phyloP scores from a whole-genome alignment of 805 yeast genomes.

The Sugiyamaella americana region DNA sequence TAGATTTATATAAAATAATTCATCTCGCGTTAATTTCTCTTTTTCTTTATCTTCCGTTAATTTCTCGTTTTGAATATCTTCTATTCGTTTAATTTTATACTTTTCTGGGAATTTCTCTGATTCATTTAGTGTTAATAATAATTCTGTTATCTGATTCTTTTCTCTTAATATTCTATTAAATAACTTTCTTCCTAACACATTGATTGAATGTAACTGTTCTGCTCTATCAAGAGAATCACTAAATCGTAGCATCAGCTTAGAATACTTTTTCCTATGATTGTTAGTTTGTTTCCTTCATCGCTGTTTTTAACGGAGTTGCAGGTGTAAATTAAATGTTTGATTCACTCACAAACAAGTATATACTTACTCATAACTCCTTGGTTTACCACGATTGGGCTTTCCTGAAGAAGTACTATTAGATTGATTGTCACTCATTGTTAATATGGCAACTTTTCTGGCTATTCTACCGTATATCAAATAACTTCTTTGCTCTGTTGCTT shows the following conservation, averaged over 20 bases:
- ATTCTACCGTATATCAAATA: too few species aligned
- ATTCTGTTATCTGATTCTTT: slow-evolving; percentile 14
- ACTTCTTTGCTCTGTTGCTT: too few species aligned
- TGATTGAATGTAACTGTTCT: slow-evolving; percentile 13
- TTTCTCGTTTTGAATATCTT: slow-evolving; percentile 1
- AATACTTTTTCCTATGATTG: slow-evolving; percentile 18
- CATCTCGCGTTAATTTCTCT: neutral
- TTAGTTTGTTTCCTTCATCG: too few species aligned
- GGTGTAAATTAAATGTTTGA: too few species aligned
- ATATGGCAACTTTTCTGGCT: too few species aligned
- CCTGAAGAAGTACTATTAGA: too few species aligned
- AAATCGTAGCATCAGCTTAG: slow-evolving; percentile 17
- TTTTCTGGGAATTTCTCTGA: slow-evolving; percentile 8
- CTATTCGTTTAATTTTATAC: slow-evolving; percentile 1
- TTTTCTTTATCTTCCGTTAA: neutral
- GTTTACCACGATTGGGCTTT: too few species aligned
- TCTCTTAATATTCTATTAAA: slow-evolving; percentile 20
- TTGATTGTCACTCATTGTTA: too few species aligned
- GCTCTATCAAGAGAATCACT: slow-evolving; percentile 14
- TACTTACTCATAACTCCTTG: too few species aligned
- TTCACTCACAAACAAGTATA: too few species aligned
- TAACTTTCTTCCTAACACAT: slow-evolving; percentile 9
- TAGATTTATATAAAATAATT: slow-evolving; percentile 7
- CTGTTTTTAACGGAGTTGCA: too few species aligned
- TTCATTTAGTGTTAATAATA: slow-evolving; percentile 13